Base-by-base conservation (phyloP, 2,329 filamentous ascomycete genomes). In the Sclerotinia trifoliorum region DNA sequence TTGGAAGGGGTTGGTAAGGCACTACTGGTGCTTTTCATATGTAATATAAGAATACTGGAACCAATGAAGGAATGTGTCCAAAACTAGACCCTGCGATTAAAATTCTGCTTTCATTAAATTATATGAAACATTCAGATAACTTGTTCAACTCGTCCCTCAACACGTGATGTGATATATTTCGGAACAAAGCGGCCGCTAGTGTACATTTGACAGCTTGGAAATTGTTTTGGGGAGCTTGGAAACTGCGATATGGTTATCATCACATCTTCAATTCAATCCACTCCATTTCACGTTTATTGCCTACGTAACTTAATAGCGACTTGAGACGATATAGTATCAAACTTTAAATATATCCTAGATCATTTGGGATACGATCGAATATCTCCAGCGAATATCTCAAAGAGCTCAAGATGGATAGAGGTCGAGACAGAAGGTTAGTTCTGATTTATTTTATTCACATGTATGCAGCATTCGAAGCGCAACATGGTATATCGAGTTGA, bases 401-500 rank as follows among this genome's bases (percentile, higher is more conserved):
- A 24, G 35, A 55, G 19, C 24, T 17, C 35, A 65, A 32, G 24
- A 65, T 65, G 62, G 62, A 65, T 19, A 65, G 62, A 65, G 62
- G 62, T 75, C 78, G 80, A 69, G 79, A 77, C 68, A 76, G 80
- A 77, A 81, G 80, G 80, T 81, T 72, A 70, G 78, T 74, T 68
- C 13, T 48, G 49, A 35, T 11, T 71, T 56, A 68, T 65, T 66
- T 71, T 55, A 48, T 65, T 64, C 52, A 52, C 68, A 55, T 55
- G 24, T 65, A 29, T 51, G 42, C 35, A 52, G 63, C 42, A 58
- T 44, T 32, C 17, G 60, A 32, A 39, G 39, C 39, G 52, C 29
- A n/a, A 32, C 29, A 57, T 26, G 7, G 32, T 26, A 48, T 48
- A 49, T 58, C 19, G 42, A 48, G 24, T 66, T 49, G 26, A 48